A percentile compares a stretch with the other conserved stretches of the same genome.
Evolutionary conservation across 768 basidiomycete species (phyloP).

Genomic region (Leccinum variicolor): DNA sequence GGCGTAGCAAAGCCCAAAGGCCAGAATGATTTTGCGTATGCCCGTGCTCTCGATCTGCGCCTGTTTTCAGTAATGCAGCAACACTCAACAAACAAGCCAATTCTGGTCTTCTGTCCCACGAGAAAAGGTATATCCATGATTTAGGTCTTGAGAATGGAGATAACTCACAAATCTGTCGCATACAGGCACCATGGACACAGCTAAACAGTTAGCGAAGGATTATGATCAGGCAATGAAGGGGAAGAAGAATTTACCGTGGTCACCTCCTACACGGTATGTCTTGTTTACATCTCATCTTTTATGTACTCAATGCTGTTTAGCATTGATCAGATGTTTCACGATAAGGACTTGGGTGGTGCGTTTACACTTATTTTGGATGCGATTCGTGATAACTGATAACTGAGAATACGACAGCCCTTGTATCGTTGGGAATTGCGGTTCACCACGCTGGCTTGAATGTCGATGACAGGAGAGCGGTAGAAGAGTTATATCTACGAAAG

Average conservation of each 20-base stretch:
- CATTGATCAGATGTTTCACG: slow-evolving; percentile 53
- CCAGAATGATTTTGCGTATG: slow-evolving; percentile 79
- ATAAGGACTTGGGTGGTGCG: slow-evolving; percentile 59
- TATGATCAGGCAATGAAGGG: slow-evolving; percentile 55
- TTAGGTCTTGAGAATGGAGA: neutral
- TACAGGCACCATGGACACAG: slow-evolving; percentile 60
- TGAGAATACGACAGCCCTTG: slow-evolving; percentile 47
- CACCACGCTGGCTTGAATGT: slow-evolving; percentile 87
- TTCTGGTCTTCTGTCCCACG: slow-evolving; percentile 85
- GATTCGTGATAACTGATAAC: neutral
- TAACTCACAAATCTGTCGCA: neutral
- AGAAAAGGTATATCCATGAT: slow-evolving; percentile 60
- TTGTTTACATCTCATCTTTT: neutral
- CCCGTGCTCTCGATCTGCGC: slow-evolving; percentile 64
- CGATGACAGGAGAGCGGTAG: slow-evolving; percentile 70
- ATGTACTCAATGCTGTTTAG: slow-evolving; percentile 34
- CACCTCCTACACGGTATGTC: slow-evolving; percentile 49
- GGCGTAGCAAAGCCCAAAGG: slow-evolving; percentile 59
- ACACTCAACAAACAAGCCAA: slow-evolving; percentile 77
- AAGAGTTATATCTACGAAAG: slow-evolving; percentile 68
- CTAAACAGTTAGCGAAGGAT: slow-evolving; percentile 72
- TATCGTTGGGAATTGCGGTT: slow-evolving; percentile 74
- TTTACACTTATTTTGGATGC: neutral
- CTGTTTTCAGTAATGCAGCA: slow-evolving; percentile 70
- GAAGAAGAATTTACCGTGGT: slow-evolving; percentile 64